Base-by-base conservation (phyloP, 2,329 filamentous ascomycete species). In the Hymenoscyphus repandus region DNA sequence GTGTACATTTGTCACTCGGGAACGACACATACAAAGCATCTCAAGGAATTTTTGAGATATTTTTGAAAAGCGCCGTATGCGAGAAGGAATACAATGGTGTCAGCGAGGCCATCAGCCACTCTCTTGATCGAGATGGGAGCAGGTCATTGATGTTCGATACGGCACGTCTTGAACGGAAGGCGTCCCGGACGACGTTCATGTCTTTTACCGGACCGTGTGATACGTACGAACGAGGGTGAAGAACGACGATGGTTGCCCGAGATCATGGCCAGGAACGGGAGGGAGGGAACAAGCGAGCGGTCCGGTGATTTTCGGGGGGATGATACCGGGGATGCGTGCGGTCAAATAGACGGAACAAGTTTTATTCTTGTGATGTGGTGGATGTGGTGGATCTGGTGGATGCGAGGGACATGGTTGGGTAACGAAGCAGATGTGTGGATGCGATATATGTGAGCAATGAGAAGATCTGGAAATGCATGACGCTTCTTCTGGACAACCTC, bases 391-490 rank as follows among this genome's bases (percentile, higher is more conserved):
- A 15, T 40, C 13, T 20, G 34, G 15, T 37, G 7, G 41, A 31
- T 5, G 31, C 31, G 15, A 44, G 10, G 31, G 22, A 31, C 2
- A 13, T 32, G 41, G 31, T 31, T 12, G 27, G 41, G 27, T n/a
- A 13, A 31, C 2, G 12, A 10, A 17, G 40, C 9, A 27, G 30
- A 22, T 27, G 40, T 7, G 6, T 31, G 22, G 22, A 10, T 10
- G 22, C 18, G 18, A 27, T 27, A 4, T 27, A 27, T 27, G 22
- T 27, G 22, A 27, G 22, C 22, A 27, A 27, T 27, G 32, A 33
- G 47, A 13, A 33, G 41, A 50, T 45, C 47, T 39, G 12, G 31
- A 38, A 31, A 50, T 45, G 48, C 48, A 50, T 32, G 6, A 45
- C 41, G 33, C 48, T 45, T 22, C 6, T 37, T 45, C 18, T n/a